Conservation (phyloP, 2,329 filamentous ascomycete species). For the Harringtonia lauricola region DNA sequence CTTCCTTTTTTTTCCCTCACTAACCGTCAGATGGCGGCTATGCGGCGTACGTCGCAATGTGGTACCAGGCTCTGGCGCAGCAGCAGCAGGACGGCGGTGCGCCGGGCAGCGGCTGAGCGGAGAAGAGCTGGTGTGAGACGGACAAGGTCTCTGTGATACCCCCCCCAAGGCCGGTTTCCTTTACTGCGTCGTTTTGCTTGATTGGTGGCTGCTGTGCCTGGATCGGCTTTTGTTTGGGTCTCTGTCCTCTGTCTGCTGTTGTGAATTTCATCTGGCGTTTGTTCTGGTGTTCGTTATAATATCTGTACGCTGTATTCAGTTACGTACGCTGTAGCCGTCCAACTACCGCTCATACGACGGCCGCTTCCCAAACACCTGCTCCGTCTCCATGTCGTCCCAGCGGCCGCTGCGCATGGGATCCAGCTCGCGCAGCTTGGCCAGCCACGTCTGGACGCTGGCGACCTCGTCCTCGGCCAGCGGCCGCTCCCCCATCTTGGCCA, state of each 20-base stretch:
- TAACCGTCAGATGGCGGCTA: constrained; percentile 59
- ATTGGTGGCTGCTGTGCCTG: background rate
- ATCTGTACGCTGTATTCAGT: too few species aligned
- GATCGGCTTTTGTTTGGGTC: background rate
- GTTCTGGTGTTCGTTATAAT: too few species aligned
- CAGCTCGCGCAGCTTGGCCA: constrained; percentile 53
- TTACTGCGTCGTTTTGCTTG: background rate
- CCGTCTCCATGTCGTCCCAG: constrained; percentile 59
- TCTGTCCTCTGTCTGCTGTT: background rate
- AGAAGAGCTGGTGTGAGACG: background rate
- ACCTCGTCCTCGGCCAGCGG: constrained; percentile 27
- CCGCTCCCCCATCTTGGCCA: constrained; percentile 41
- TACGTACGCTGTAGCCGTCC: too few species aligned
- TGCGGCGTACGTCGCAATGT: constrained; percentile 67
- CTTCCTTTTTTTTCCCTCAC: constrained; percentile 9
- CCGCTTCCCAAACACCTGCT: constrained; percentile 11
- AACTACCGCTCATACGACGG: too few species aligned
- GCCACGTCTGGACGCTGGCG: constrained; percentile 41
- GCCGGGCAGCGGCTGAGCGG: too few species aligned
- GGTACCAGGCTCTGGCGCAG: constrained; percentile 57
- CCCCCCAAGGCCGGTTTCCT: background rate
- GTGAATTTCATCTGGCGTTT: background rate
- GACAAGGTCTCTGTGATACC: background rate
- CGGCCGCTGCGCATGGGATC: constrained; percentile 66
- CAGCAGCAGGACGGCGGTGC: constrained; percentile 13